These are phyloP conservation scores for Firmiana major DNA, from an alignment of 345 rosid genomes.

Conservation along the genomic window DNA sequence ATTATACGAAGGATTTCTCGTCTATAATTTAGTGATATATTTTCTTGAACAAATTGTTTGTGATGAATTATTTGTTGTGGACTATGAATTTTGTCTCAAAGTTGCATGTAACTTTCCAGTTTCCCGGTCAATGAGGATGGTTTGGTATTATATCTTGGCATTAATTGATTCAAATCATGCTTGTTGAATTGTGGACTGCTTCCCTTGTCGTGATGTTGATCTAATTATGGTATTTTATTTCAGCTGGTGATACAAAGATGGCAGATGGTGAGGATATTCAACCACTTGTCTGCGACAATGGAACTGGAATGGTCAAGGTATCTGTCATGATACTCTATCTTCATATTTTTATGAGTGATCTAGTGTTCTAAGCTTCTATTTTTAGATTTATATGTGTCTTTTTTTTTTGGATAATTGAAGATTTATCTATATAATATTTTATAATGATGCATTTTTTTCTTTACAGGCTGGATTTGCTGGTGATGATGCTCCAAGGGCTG, in stretches of 20 bases:
- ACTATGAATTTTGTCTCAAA: neutral
- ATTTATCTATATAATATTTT: neutral
- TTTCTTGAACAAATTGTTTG: neutral
- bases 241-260: conserved; percentile 35
- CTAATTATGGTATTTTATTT: conserved; percentile 12
- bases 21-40: neutral
- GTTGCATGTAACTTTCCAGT: neutral
- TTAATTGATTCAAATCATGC: neutral
- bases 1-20: neutral
- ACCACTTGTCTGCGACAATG: conserved; percentile 60
- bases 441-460: neutral
- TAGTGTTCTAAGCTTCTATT: neutral
- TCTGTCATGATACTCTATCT: neutral
- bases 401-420: too few relatives aligned
- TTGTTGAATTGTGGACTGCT: neutral
- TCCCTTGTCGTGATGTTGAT: conserved; percentile 21
- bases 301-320: conserved; percentile 66
- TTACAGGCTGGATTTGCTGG: conserved; percentile 61
- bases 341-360: neutral
- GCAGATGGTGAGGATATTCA: conserved; percentile 61
- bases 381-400: neutral
- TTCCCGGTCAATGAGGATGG: neutral
- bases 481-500: conserved; percentile 70
- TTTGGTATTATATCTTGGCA: neutral
- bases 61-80: neutral